These are phyloP conservation scores for Rhizopogon parksii DNA, from an alignment of 1,284 basidiomycete genomes.

Conservation along the genomic window DNA sequence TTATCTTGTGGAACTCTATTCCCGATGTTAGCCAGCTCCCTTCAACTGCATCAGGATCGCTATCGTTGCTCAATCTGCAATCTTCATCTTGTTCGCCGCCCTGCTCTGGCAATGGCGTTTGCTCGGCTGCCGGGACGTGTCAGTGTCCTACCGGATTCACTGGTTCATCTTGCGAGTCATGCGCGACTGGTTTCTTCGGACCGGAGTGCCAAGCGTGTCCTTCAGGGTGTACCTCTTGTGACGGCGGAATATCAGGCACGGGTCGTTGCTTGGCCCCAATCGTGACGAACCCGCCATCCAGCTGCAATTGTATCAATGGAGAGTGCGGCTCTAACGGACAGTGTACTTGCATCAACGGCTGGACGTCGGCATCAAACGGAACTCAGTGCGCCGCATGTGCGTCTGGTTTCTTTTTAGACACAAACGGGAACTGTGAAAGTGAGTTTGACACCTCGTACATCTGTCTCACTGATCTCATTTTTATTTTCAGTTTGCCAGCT, in stretches of 20 bases:
- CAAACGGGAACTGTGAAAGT: conserved; percentile 68
- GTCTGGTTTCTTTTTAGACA: conserved; percentile 64
- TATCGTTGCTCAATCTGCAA: conserved; percentile 59
- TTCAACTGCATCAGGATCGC: conserved; percentile 33
- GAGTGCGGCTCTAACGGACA: conserved; percentile 57
- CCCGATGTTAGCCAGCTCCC: conserved; percentile 69
- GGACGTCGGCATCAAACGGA: conserved; percentile 62
- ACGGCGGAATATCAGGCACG: conserved; percentile 68
- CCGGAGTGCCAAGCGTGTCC: conserved; percentile 63
- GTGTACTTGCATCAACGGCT: conserved; percentile 71
- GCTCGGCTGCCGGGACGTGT: conserved; percentile 62
- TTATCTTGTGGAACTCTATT: conserved; percentile 71
- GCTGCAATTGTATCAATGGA: conserved; percentile 75
- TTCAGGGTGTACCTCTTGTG: conserved; percentile 57
- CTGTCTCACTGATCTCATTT: conserved; percentile 1
- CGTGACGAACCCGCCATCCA: conserved; percentile 46
- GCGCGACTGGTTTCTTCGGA: conserved; percentile 67
- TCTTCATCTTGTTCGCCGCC: conserved; percentile 64
- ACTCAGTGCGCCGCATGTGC: conserved; percentile 69
- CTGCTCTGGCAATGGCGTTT: conserved; percentile 65
- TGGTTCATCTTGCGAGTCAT: conserved; percentile 72
- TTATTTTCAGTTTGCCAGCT: conserved; percentile 50
- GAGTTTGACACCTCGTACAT: conserved; percentile 15
- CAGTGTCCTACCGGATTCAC: conserved; percentile 65
- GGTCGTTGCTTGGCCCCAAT: conserved; percentile 56